Percentiles rank a stretch among this genome's conserved stretches.
Evolutionary conservation across 345 rosid genomes (phyloP).

Genomic region (Eucalyptus tenuipes): DNA sequence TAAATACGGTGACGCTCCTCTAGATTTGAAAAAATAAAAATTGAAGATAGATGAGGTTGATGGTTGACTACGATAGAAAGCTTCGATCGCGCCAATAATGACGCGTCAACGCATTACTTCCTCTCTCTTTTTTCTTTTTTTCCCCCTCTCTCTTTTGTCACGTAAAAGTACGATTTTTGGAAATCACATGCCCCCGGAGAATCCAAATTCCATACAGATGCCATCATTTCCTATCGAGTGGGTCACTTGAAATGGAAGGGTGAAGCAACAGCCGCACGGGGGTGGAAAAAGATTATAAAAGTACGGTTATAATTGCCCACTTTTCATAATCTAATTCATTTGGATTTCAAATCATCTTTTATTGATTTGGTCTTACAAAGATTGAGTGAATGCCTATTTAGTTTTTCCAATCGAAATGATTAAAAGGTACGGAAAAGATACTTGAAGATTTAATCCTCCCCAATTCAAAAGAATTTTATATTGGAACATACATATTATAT

Average conservation of each 20-base stretch:
- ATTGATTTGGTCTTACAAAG: background rate
- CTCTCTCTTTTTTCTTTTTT: rapidly evolving
- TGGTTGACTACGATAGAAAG: background rate
- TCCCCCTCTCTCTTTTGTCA: background rate
- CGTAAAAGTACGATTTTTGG: background rate
- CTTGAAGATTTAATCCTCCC: background rate
- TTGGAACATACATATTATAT: background rate
- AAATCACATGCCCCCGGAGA: background rate
- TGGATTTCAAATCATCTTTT: background rate
- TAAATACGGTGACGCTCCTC: background rate
- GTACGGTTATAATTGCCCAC: background rate
- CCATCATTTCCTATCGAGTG: background rate
- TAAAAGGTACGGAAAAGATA: background rate
- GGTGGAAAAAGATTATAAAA: background rate
- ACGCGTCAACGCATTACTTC: background rate
- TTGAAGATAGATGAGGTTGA: background rate
- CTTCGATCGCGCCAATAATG: background rate
- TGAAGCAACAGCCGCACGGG: background rate
- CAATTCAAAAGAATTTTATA: background rate
- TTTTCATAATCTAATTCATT: background rate
- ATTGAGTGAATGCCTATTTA: background rate
- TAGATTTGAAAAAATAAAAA: background rate
- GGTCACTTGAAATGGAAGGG: background rate
- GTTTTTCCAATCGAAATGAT: background rate
- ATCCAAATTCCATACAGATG: background rate